Percentiles rank a stretch among this genome's conserved stretches.
phyloP scores from a whole-genome alignment of 805 yeast genomes.

The Kuraishia cidri region DNA sequence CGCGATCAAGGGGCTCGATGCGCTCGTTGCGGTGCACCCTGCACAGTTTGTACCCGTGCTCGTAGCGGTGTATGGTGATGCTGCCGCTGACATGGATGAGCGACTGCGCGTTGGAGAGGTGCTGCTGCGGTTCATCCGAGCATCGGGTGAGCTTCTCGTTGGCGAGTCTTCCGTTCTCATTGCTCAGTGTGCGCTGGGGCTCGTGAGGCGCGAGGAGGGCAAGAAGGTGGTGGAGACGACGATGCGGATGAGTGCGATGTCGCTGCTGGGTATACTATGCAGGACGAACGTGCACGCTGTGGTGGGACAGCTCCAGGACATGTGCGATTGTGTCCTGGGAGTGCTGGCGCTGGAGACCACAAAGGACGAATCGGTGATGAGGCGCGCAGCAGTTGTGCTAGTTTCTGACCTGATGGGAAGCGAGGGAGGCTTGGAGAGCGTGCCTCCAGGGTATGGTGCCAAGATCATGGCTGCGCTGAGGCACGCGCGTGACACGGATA shows the following conservation, averaged over 20 bases:
- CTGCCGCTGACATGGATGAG: conserved; percentile 39
- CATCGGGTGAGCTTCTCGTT: conserved; percentile 35
- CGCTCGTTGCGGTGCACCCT: conserved; percentile 39
- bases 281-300: conserved; percentile 50
- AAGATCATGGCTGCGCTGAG: conserved; percentile 31
- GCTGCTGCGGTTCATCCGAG: conserved; percentile 46
- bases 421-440: conserved; percentile 28
- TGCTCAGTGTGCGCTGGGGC: conserved; percentile 29
- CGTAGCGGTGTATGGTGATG: conserved; percentile 23
- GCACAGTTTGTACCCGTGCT: conserved; percentile 25
- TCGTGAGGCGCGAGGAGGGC: conserved; percentile 8
- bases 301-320: conserved; percentile 34
- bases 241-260: conserved; percentile 79
- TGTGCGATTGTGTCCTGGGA: conserved; percentile 73
- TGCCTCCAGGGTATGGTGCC: conserved; percentile 39
- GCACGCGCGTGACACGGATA: conserved; percentile 37
- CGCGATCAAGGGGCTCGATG: conserved; percentile 69
- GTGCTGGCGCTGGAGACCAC: conserved; percentile 50
- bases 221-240: conserved; percentile 7
- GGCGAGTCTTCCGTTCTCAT: conserved; percentile 34
- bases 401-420: conserved; percentile 50
- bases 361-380: conserved; percentile 41
- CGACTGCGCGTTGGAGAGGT: conserved; percentile 82
- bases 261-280: conserved; percentile 69
- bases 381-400: conserved; percentile 69